Evolutionary conservation across 495 filamentous ascomycete genomes (phyloP).

Genomic region (Lophiotrema nucula): DNA sequence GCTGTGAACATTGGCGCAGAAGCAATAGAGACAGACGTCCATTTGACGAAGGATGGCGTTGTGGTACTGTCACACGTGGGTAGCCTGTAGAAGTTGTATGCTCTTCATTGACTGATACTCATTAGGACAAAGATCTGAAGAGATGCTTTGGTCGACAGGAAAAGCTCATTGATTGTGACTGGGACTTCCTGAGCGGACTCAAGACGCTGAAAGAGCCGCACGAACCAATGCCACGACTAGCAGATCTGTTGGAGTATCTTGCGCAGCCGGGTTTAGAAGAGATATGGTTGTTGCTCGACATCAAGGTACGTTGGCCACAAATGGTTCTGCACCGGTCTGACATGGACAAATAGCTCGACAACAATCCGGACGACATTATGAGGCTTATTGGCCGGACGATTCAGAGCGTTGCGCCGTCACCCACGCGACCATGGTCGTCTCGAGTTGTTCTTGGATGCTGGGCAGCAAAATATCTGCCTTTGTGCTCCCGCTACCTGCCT

Average conservation of each 20-base stretch:
- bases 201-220: slow-evolving; percentile 66
- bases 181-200: slow-evolving; percentile 65
- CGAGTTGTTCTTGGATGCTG: slow-evolving; percentile 78
- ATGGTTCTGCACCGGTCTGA: neutral
- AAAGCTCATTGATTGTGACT: slow-evolving; percentile 72
- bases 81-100: neutral
- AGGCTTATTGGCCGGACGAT: slow-evolving; percentile 62
- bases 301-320: slow-evolving; percentile 60
- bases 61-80: slow-evolving; percentile 82
- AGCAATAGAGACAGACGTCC: slow-evolving; percentile 85
- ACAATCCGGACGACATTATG: slow-evolving; percentile 70
- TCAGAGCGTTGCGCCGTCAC: slow-evolving; percentile 47
- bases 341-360: slow-evolving; percentile 52
- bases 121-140: slow-evolving; percentile 69
- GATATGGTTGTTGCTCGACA: slow-evolving; percentile 82
- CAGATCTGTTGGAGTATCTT: slow-evolving; percentile 74
- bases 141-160: slow-evolving; percentile 73
- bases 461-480: slow-evolving; percentile 64
- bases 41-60: slow-evolving; percentile 76
- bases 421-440: slow-evolving; percentile 59
- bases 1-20: slow-evolving; percentile 73
- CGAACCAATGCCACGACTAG: slow-evolving; percentile 68
- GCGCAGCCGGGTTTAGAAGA: slow-evolving; percentile 57
- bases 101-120: slow-evolving; percentile 11
- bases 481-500: slow-evolving; percentile 61